Base-by-base conservation (phyloP, 2,329 filamentous ascomycete genomes). In the Sporothrix schenckii region DNA sequence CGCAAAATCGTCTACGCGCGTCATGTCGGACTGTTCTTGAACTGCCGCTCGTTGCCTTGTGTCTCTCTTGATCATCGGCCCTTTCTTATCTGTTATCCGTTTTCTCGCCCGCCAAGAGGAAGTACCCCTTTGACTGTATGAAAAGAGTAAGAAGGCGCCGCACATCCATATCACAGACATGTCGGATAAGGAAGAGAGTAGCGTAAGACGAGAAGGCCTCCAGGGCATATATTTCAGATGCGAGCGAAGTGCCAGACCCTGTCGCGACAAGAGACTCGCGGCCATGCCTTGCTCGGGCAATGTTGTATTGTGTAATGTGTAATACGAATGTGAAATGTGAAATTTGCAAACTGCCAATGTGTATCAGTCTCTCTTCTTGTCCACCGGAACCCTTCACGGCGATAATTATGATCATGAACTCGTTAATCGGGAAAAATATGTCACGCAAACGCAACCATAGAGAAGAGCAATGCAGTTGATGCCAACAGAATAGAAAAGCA, bases 381-480 rank as follows among this genome's bases (percentile, higher is more conserved):
- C 47, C 47, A 53, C 63, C 63, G 63, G 24, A 65, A 30, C 50
- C 24, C 44, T 50, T 13, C 41, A 53, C 34, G 63, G 47, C 27
- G 30, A n/a, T 21, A 13, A 4, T 39, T n/a, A 49, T 66, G 30
- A 21, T 68, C 70, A 65, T 71, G 44, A 58, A 68, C n/a, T 69
- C 70, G 52, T 71, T 58, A 66, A 47, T 47, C 60, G 54, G 68
- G 21, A 52, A 6, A 21, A 66, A 65, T n/a, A 3, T 1, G 19
- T 30, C 21, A 34, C 2, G 3, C 1, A 61, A 61, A 24, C 34
- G 34, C 19, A 66, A 52, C 21, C 44, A n/a, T 19, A 50, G 41
- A 39, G 27, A 34, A 69, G 16, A 61, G 24, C 27, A 44, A 56
- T 58, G 39, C 61, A 52, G 39, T 39, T 24, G 56, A 68, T 44